A percentile compares a stretch with the other conserved stretches of the same genome.
Conservation (phyloP, 2,329 filamentous ascomycete genomes). For the Colletotrichum falcatum region DNA sequence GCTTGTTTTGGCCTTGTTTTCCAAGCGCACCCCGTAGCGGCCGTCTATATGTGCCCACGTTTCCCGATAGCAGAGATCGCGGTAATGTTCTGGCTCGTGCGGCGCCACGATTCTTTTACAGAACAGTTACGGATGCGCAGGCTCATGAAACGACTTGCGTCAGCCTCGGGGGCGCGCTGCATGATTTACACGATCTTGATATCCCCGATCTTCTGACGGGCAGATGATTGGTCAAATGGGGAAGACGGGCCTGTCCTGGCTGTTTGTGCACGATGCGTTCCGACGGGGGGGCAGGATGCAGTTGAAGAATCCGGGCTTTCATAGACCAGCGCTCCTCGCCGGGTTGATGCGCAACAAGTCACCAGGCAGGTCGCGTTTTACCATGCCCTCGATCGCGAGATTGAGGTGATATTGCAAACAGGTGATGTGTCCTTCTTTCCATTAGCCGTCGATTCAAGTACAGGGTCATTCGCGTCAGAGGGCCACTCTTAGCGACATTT, state of each 20-base stretch:
- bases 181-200: not conserved
- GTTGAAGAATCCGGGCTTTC: not conserved
- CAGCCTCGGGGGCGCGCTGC: not conserved
- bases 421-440: not conserved
- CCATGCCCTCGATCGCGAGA: not conserved
- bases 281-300: not conserved
- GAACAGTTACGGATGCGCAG: not conserved
- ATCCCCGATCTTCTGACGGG: not conserved
- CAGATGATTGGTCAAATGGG: not conserved
- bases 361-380: not conserved
- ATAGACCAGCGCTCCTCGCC: not conserved
- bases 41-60: not conserved
- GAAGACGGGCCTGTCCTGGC: not conserved
- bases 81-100: not conserved
- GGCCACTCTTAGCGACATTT: not conserved
- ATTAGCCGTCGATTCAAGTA: not conserved
- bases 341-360: not conserved
- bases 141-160: not conserved
- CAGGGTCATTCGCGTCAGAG: not conserved
- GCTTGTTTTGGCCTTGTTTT: not conserved
- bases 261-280: not conserved
- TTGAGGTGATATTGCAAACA: not conserved
- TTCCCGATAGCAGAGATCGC: not conserved
- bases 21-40: too few relatives aligned
- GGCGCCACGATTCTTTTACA: not conserved